Evolutionary conservation across 192 early-diverging fungal genomes (phyloP), one percentile per base, ranked within the genome.

Genomic region (Spizellomyces punctatus): DNA sequence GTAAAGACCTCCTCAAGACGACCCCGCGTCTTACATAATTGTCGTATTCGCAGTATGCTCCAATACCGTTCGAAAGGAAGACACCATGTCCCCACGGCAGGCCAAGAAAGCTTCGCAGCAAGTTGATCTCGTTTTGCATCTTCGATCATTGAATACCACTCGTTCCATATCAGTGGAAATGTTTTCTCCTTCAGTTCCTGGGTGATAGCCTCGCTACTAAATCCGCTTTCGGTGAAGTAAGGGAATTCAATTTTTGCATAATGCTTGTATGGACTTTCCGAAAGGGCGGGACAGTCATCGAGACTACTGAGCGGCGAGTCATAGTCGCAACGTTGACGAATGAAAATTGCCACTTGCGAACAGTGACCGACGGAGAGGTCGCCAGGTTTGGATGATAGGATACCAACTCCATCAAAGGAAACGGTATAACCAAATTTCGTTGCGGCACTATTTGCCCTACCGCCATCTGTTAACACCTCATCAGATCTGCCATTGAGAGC

Each of bases 341-440:
- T 63, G 44, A 94, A 92, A 2, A 92, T 81, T 5, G 92, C 91
- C 60, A 91, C 84, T 80, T 96, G 93, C 9, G 91, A 89, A 72
- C 90, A 92, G 49, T 80, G 73, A 66, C 81, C 81, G 45, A 80
- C 68, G 41, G 60, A 46, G n/a, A 27, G 46, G 6, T 71, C 59
- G 14, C 27, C 21, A 10, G 12, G 12, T 8, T 54, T 19, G 46
- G 62, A 21, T 16, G 67, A 50, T 58, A 88, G 42, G 52, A 62
- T 55, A 0, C 92, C 92, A 2, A 91, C 86, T 0, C 92, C 92
- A 45, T 80, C 73, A 67, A 88, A 91, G 10, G 77, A 72, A 21
- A 89, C 85, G 14, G 49, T 46, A 74, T 96, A 96, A 3, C 85
- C 87, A 63, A 89, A 93, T 43, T 82, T 44, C 5, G 50, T 10